Evolutionary conservation across 352 stramenopile genomes (phyloP), one percentile per base, ranked within the genome.

Genomic region (Phytophthora capsici): DNA sequence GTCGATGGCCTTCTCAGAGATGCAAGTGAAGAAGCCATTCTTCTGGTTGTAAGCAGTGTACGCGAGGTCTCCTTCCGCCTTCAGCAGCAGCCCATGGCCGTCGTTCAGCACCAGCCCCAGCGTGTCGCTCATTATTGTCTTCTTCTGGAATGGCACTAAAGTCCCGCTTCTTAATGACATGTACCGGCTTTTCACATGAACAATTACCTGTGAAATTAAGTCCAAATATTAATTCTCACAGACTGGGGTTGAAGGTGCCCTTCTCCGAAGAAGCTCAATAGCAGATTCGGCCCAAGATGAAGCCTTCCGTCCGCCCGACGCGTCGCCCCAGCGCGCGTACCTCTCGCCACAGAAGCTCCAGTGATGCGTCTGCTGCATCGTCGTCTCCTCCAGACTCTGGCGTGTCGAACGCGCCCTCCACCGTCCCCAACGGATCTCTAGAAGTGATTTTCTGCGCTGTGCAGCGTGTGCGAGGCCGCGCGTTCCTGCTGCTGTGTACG

Each of bases 21-120:
- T 89, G 40, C 76, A 82, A 34, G 83, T 79, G 63, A 92, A 94
- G 73, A 94, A 94, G n/a, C 85, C 83, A 51, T 67, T 88, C 56
- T 84, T 77, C 43, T 80, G 66, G 37, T 81, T 60, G n/a, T 47
- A 52, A 17, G 75, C 65, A 26, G 78, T 60, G 57, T 84, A 82
- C 67, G 67, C 52, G 23, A 94, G 74, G 54, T 91, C 80, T 10
- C 85, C 85, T 38, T 88, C 69, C 16, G 82, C 85, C 60, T 87
- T 78, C 30, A 94, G 71, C 59, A 83, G 77, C 16, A 94, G 72
- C 19, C 85, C 85, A 57, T 92, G 78, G 54, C 78, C 83, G 73
- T 94, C 85, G 57, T 87, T 94, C 41, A 94, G 67, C 62, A 92
- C 73, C 30, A 91, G 45, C n/a, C 85, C 85, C 59, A 77, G 76